phyloP scores from a whole-genome alignment of 2,329 filamentous ascomycete species.

The Tolypocladium cylindrosporum region DNA sequence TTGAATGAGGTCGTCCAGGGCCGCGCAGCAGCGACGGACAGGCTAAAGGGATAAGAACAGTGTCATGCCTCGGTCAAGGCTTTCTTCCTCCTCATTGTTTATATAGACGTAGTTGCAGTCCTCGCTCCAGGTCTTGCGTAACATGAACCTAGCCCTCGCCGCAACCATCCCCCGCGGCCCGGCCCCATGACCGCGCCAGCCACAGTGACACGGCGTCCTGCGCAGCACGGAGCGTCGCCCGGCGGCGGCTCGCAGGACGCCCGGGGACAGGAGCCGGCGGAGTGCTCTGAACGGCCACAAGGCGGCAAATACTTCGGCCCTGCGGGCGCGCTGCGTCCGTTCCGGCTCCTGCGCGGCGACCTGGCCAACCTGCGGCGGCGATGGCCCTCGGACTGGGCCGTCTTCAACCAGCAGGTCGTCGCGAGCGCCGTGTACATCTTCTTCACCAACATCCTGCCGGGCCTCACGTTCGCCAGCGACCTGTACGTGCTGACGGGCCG shows the following conservation, averaged over 20 bases:
- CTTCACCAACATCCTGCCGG: conserved; percentile 56
- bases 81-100: not conserved
- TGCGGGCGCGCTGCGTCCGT: conserved; percentile 37
- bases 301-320: conserved; percentile 13
- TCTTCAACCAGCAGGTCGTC: conserved; percentile 54
- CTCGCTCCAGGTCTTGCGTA: too few relatives aligned
- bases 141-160: too few relatives aligned
- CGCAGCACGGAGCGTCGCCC: too few relatives aligned
- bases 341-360: conserved; percentile 42
- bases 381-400: conserved; percentile 42
- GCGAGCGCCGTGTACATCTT: conserved; percentile 57
- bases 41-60: too few relatives aligned
- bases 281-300: not conserved
- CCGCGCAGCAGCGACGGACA: not conserved
- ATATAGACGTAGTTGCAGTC: too few relatives aligned
- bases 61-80: too few relatives aligned
- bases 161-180: not conserved
- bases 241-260: too few relatives aligned
- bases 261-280: not conserved
- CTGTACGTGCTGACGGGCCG: conserved; percentile 51
- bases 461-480: conserved; percentile 58
- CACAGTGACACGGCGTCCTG: not conserved
- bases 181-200: not conserved
- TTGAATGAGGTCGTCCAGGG: too few relatives aligned
- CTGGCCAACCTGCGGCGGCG: conserved; percentile 32